These are phyloP conservation scores for Colletotrichum magnum DNA, from an alignment of 2,329 filamentous ascomycete species.

Conservation along the genomic window DNA sequence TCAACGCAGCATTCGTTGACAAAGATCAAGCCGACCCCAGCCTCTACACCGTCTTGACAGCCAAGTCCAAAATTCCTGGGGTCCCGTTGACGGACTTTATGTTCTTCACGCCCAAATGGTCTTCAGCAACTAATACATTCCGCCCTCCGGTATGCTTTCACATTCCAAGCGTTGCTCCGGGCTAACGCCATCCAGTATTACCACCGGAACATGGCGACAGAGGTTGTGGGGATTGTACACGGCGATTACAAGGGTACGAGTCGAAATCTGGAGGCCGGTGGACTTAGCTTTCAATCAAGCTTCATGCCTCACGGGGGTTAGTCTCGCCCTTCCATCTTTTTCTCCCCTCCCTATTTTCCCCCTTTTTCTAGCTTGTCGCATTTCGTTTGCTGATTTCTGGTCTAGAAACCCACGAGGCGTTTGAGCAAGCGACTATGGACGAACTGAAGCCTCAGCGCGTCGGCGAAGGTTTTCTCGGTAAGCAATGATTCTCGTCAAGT, in stretches of 20 bases:
- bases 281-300: conserved; percentile 48
- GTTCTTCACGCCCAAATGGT: conserved; percentile 75
- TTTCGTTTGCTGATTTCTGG: neutral
- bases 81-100: conserved; percentile 73
- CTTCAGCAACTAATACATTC: conserved; percentile 70
- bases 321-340: neutral
- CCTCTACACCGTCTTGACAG: conserved; percentile 73
- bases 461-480: conserved; percentile 45
- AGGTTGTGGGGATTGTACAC: conserved; percentile 62
- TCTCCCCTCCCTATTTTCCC: too few relatives aligned
- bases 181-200: conserved; percentile 59
- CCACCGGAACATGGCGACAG: conserved; percentile 68
- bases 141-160: conserved; percentile 58
- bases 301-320: conserved; percentile 48
- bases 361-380: too few relatives aligned
- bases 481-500: neutral
- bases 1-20: conserved; percentile 70
- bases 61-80: conserved; percentile 65
- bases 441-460: conserved; percentile 43
- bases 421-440: conserved; percentile 41
- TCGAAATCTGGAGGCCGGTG: conserved; percentile 47
- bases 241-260: conserved; percentile 48
- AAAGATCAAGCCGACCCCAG: conserved; percentile 75
- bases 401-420: conserved; percentile 44
- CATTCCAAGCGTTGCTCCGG: neutral